Base-by-base conservation (phyloP, 306 rosid genomes). In the Vigna mungo region DNA sequence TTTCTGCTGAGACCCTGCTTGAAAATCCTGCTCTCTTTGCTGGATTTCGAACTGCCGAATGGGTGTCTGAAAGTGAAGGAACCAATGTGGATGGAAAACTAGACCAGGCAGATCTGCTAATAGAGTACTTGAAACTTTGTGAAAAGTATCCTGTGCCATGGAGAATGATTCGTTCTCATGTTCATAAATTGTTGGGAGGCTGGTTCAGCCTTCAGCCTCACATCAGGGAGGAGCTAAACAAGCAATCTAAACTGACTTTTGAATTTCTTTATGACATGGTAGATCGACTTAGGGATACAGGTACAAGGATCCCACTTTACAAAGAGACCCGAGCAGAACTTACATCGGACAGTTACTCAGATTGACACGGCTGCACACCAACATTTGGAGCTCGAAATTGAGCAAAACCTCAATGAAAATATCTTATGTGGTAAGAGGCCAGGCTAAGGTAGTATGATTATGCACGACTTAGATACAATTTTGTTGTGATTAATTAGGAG, bases 1-100 rank as follows among this genome's bases (percentile, higher is more conserved):
- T 86, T 75, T 86, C 89, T 18, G 89, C 89, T 1, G 89, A 96
- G 90, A 78, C 98, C 46, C 90, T 96, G 48, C 96, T 96, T 23
- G 99, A 92, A 80, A 96, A 96, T 72, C 99, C 98, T 12, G 97
- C 98, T 39, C 89, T 96, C 44, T 96, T 96, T 83, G 89, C 98
- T 14, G 98, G 99, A 36, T 92, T 84, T 84, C 90, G 80, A 71
- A 87, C 97, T 11, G 84, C 88, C 16, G 90, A 91, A 68, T 96
- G 97, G 94, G 82, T 11, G 7, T 80, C 68, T 2, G 89, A 73
- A 36, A 64, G 74, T 9, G 88, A 86, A 83, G 88, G 67, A 56
- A 36, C 16, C 20, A 60, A 15, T 52, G 78, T 72, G 61, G 91
- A 86, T 4, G 88, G 89, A 68, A 86, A 84, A 14, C 79, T 96